Evolutionary conservation across 2,329 filamentous ascomycete genomes (phyloP).

Genomic region (Talaromyces sp.): DNA sequence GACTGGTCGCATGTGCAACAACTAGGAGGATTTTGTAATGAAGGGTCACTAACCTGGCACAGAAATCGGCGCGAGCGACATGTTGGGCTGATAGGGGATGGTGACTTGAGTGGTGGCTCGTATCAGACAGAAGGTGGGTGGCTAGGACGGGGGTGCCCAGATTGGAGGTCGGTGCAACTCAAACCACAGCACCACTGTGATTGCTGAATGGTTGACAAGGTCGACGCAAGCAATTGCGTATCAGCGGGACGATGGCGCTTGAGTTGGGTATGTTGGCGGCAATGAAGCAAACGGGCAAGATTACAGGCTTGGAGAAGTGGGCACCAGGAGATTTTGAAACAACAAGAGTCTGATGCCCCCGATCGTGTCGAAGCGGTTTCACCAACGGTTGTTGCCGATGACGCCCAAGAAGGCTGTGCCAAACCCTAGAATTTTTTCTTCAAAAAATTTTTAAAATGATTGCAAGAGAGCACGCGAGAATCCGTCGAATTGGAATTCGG

Average conservation of each 20-base stretch:
- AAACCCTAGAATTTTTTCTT: background rate
- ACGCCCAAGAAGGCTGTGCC: background rate
- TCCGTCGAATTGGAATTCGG: background rate
- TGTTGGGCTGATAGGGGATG: conserved; percentile 13
- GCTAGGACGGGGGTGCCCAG: conserved; percentile 1
- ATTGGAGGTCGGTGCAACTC: conserved; percentile 1
- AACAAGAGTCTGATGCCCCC: background rate
- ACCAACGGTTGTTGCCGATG: background rate
- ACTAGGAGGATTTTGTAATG: background rate
- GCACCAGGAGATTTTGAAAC: conserved; percentile 3
- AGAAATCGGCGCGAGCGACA: conserved; percentile 21
- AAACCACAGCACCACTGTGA: background rate
- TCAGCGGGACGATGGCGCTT: conserved; percentile 3
- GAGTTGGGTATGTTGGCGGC: conserved; percentile 1
- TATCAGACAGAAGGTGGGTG: conserved; percentile 6
- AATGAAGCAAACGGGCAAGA: background rate
- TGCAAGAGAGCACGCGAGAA: background rate
- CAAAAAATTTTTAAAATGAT: background rate
- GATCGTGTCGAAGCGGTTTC: background rate
- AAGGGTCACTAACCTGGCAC: conserved; percentile 19
- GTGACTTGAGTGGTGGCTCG: conserved; percentile 4
- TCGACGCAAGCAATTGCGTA: conserved; percentile 8
- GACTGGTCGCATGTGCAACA: background rate
- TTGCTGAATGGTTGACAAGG: background rate
- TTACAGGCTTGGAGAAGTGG: conserved; percentile 7